Evolutionary conservation across 306 rosid species (phyloP).

Genomic region (Aeschynomene evenia): DNA sequence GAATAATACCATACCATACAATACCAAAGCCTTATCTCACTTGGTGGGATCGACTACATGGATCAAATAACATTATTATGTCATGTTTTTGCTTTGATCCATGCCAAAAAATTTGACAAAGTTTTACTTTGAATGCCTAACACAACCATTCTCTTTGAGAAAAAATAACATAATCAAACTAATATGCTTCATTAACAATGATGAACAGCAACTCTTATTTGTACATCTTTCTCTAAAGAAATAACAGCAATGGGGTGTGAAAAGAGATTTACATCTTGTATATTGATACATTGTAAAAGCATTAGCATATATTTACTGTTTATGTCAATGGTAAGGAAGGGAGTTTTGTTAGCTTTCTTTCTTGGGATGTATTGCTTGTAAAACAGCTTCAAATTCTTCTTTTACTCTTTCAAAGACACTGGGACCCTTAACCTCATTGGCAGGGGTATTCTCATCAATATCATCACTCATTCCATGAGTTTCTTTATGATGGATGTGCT

Average conservation of each 20-base stretch:
- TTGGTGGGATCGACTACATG: too few relatives aligned
- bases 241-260: neutral
- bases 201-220: neutral
- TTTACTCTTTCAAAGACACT: constrained; percentile 60
- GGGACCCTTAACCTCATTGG: constrained; percentile 58
- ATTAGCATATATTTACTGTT: neutral
- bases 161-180: too few relatives aligned
- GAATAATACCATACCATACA: too few relatives aligned
- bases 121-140: too few relatives aligned
- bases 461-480: constrained; percentile 66
- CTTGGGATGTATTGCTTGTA: constrained; percentile 55
- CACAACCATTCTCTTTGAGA: too few relatives aligned
- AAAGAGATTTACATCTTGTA: neutral
- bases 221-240: neutral
- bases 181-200: neutral
- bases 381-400: constrained; percentile 74
- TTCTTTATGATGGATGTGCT: constrained; percentile 53
- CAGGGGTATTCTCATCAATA: constrained; percentile 57
- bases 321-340: constrained; percentile 28
- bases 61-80: too few relatives aligned
- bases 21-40: too few relatives aligned
- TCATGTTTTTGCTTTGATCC: too few relatives aligned
- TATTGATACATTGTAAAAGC: neutral
- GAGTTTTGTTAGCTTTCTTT: constrained; percentile 32
- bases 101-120: too few relatives aligned